phyloP scores from a whole-genome alignment of 2,329 filamentous ascomycete genomes.

The Mycogone perniciosa region DNA sequence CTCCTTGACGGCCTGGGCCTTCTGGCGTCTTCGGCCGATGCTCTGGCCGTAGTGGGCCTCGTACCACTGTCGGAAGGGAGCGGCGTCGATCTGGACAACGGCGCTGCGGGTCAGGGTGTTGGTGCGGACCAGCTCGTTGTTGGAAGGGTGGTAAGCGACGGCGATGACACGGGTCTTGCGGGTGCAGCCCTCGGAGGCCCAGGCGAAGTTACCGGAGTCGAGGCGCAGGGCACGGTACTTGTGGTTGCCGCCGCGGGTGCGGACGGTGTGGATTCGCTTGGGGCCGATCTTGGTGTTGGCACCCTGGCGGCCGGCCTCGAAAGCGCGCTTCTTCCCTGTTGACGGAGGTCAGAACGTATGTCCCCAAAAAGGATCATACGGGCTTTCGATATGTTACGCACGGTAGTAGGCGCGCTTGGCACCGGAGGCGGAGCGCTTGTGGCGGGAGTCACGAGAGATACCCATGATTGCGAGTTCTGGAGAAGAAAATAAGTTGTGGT shows the following conservation, averaged over 20 bases:
- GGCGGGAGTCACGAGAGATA: constrained; percentile 99
- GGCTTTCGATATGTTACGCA: constrained; percentile 61
- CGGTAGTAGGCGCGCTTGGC: constrained; percentile 94
- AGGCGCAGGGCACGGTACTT: constrained; percentile 99
- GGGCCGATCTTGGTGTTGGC: constrained; percentile 98
- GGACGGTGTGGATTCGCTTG: constrained; percentile 95
- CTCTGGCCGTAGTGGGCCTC: constrained; percentile 97
- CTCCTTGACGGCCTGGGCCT: constrained; percentile 58
- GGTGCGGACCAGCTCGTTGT: constrained; percentile 99
- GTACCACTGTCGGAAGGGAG: constrained; percentile 99
- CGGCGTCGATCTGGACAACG: constrained; percentile 97
- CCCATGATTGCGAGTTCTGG: constrained; percentile 79
- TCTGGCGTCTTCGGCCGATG: constrained; percentile 86
- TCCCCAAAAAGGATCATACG: constrained; percentile 46
- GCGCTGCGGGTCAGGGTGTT: constrained; percentile 99
- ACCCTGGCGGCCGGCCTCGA: constrained; percentile 99
- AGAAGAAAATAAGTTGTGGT: constrained; percentile 12
- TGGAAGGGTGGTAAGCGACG: constrained; percentile 98
- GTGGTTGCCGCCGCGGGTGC: constrained; percentile 96
- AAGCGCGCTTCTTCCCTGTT: constrained; percentile 91
- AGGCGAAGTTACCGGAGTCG: constrained; percentile 98
- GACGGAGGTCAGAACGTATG: constrained; percentile 70
- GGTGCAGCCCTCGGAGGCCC: constrained; percentile 95
- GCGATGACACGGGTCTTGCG: constrained; percentile 99
- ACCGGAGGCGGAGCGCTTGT: constrained; percentile 99